Percentiles rank a stretch among this genome's conserved stretches.
These are phyloP conservation scores for Davidsoniella virescens DNA, from an alignment of 2,329 filamentous ascomycete species.

Conservation along the genomic window DNA sequence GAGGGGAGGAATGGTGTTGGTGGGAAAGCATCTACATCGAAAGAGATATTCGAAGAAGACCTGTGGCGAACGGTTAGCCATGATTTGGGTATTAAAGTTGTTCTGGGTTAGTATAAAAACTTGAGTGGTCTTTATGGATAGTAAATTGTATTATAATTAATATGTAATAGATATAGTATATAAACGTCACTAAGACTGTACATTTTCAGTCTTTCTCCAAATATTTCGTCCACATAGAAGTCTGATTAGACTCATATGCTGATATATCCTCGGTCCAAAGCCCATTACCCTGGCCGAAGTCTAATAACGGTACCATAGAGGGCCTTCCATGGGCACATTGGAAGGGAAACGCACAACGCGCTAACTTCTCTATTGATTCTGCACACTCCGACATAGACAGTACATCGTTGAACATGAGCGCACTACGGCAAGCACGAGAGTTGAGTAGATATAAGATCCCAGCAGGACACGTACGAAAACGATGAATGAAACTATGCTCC, in stretches of 20 bases:
- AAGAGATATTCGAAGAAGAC: constrained; percentile 20
- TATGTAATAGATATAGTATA: not conserved
- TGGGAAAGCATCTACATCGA: not conserved
- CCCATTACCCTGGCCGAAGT: constrained; percentile 23
- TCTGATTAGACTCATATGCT: not conserved
- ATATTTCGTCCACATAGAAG: constrained; percentile 7
- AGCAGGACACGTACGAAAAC: constrained; percentile 53
- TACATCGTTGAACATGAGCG: constrained; percentile 74
- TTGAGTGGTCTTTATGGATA: not conserved
- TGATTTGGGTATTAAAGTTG: constrained; percentile 41
- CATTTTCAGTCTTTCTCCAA: not conserved
- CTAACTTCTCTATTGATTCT: constrained; percentile 39
- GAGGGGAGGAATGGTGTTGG: not conserved
- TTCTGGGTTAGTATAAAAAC: constrained; percentile 32
- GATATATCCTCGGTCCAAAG: not conserved
- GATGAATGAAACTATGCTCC: constrained; percentile 35
- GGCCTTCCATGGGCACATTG: constrained; percentile 69
- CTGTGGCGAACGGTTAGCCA: constrained; percentile 41
- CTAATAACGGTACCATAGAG: constrained; percentile 46
- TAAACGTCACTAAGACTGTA: not conserved
- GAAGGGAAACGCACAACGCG: constrained; percentile 55
- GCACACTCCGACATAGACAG: constrained; percentile 42
- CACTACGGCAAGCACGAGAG: constrained; percentile 61
- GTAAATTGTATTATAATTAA: not conserved
- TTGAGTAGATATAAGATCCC: constrained; percentile 63